A percentile compares a stretch with the other conserved stretches of the same genome.
Conservation (phyloP, 169 alveolate genomes). For the Cryptosporidium tyzzeri region DNA sequence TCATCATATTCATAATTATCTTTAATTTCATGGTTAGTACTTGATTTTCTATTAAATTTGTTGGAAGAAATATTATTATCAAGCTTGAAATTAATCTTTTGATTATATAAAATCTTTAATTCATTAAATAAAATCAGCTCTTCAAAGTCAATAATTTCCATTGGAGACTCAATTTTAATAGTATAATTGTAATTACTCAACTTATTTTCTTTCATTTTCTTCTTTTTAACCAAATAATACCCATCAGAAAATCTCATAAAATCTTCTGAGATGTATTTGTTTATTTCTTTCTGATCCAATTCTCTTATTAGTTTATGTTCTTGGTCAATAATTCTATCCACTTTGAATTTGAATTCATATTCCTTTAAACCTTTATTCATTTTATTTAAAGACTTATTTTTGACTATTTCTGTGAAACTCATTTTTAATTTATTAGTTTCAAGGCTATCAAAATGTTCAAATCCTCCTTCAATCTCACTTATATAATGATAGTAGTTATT, state of each 20-base stretch:
- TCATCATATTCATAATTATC: background rate
- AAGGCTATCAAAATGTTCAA: background rate
- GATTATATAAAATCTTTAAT: background rate
- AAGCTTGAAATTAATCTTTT: background rate
- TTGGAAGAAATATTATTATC: background rate
- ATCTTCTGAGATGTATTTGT: background rate
- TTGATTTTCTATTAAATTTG: background rate
- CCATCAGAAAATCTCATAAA: conserved; percentile 5
- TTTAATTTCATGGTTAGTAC: background rate
- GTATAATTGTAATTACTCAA: background rate
- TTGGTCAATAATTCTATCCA: background rate
- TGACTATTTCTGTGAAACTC: background rate
- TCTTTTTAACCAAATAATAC: conserved; percentile 8
- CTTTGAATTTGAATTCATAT: background rate
- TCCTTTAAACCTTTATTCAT: background rate
- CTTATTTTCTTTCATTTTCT: background rate
- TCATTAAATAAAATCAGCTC: conserved; percentile 18
- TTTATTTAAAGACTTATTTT: background rate
- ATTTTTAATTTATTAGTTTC: background rate
- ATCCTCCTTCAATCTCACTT: conserved; percentile 3
- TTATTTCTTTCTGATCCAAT: background rate
- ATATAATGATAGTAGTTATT: conserved; percentile 24
- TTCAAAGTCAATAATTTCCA: conserved; percentile 18
- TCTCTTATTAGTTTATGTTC: background rate
- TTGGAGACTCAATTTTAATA: conserved; percentile 53